Evolutionary conservation across 306 rosid species (phyloP), one percentile per base, ranked within the genome.

Genomic region (Sphenostylis stenocarpa): DNA sequence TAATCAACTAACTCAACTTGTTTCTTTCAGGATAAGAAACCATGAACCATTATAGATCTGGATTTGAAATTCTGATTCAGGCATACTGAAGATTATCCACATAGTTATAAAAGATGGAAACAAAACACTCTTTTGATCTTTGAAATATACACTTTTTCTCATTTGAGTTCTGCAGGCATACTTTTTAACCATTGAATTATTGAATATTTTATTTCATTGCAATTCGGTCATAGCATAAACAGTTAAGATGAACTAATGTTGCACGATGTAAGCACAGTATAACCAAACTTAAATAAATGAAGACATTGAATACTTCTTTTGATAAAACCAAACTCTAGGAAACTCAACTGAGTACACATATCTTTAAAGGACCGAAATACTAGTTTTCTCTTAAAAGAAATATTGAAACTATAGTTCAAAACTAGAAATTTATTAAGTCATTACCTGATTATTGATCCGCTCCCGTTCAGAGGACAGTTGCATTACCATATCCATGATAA

Each of bases 401-500:
- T 16, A 47, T 9, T 31, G 12, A 8, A 33, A 48, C 44, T 58
- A 71, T 4, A 36, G 64, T 38, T 66, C 20, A 69, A 66, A 16
- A 66, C 29, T 26, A 73, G 20, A 31, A 69, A 72, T 45, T 70
- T 52, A 29, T 65, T 53, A 72, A 68, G 64, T 41, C 26, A 16
- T 17, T 85, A 95, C 98, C 97, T 88, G 92, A 55, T 79, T 86
- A 76, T 87, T 88, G 73, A 96, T 83, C 57, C 90, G 91, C 84
- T 89, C 93, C 75, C 99, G 84, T 79, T 92, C 97, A 1, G 73
- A 53, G 17, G 96, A 85, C 70, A 96, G 84, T 78, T 84, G 96
- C 77, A 49, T 67, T 38, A 90, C 90, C 98, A 89, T 80, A 76
- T 92, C 98, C 97, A 79, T 86, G 69, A 96, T 76, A 62, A 77